phyloP scores from a whole-genome alignment of 1,139 yeast genomes.

The Candida buenavistaensis region DNA sequence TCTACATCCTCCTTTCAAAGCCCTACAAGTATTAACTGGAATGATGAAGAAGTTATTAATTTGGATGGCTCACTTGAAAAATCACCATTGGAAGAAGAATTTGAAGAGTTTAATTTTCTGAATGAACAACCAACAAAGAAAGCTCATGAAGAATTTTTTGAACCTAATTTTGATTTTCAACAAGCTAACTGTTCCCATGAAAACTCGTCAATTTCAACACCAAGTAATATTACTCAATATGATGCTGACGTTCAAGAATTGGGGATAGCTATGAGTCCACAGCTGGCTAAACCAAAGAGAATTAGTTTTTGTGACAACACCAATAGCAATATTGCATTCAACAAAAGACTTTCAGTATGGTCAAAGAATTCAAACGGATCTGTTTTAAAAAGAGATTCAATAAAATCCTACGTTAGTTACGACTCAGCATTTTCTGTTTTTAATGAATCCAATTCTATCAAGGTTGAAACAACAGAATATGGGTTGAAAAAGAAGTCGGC shows the following conservation, averaged over 20 bases:
- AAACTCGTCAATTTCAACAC: conserved; percentile 35
- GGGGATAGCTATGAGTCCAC: conserved; percentile 48
- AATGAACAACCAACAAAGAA: conserved; percentile 3
- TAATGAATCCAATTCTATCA: conserved; percentile 22
- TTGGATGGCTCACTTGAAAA: conserved; percentile 18
- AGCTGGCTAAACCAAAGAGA: conserved; percentile 19
- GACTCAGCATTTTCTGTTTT: conserved; percentile 53
- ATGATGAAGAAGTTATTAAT: conserved; percentile 35
- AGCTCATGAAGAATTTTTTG: conserved; percentile 6
- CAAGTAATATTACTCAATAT: conserved; percentile 42
- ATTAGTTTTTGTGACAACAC: conserved; percentile 29
- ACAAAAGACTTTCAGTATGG: conserved; percentile 22
- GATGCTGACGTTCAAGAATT: conserved; percentile 46
- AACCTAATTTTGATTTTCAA: conserved; percentile 18
- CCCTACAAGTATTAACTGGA: conserved; percentile 47
- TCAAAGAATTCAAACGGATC: conserved; percentile 24
- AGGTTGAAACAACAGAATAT: conserved; percentile 9
- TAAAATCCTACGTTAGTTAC: conserved; percentile 53
- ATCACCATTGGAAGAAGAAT: conserved; percentile 8
- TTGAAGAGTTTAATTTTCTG: conserved; percentile 11
- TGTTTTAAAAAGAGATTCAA: conserved; percentile 35
- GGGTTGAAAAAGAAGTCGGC: conserved; percentile 41
- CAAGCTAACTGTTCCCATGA: conserved; percentile 22
- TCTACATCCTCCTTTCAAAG: conserved; percentile 45
- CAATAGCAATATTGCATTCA: conserved; percentile 13